Base-by-base conservation (phyloP, 331 rosid species). In the Spiraea crenata region DNA sequence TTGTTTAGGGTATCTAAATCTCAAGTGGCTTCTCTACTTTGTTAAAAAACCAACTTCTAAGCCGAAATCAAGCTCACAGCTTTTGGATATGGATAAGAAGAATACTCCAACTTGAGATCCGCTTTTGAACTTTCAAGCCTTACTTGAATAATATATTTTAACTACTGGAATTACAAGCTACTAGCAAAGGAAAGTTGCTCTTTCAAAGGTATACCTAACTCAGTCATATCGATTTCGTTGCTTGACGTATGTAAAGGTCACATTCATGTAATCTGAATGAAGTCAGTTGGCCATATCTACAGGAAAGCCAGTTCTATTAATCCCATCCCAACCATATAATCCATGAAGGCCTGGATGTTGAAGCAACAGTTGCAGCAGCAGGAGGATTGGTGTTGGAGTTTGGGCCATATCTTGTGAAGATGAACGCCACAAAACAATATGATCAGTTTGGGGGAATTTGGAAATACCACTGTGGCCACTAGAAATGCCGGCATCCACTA, bases 401-500 rank as follows among this genome's bases (percentile, higher is more conserved):
- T 76, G 76, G 72, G 68, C 20, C 75, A 63, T 66, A 65, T 78
- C 44, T 68, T 71, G 75, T 74, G 57, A 71, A 48, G 40, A 25
- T 25, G 31, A 25, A 40, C 52, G 11, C 74, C 67, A 31, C 17
- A 74, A 78, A 80, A 76, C 72, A 37, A 37, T 59, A 37, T 25
- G 31, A 25, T 14, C 44, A 59, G 13, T 37, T 34, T 25, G 31
- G 31, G 31, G 73, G 31, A 77, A 12, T 25, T 6, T 60, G 79
- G 77, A 77, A 83, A 77, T 54, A 74, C 71, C 75, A 57, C 17
- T 67, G 79, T 76, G 76, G 69, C 81, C 84, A 79, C 71, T 71
- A 76, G 63, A 80, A 80, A 75, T 83, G 87, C 73, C 68, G 57
- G 63, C 58, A 81, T 82, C 90, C 56, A 85, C 88, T 84, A 14